A percentile compares a stretch with the other conserved stretches of the same genome.
phyloP scores from a whole-genome alignment of 352 stramenopile genomes.

The Pythium graminicola region DNA sequence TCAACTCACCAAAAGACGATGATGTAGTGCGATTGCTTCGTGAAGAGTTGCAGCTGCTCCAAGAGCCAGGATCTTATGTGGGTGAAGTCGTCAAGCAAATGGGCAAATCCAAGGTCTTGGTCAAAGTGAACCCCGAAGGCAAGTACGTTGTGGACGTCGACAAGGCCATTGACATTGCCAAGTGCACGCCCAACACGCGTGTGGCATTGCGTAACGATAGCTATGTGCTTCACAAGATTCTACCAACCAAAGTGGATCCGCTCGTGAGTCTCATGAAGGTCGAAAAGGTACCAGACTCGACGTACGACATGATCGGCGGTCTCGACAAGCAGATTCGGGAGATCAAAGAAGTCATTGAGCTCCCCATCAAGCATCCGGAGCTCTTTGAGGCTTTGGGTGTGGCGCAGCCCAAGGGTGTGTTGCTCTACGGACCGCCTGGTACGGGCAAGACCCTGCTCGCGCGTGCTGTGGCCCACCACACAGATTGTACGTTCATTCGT shows the following conservation, averaged over 20 bases:
- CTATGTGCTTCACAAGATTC: conserved; percentile 99
- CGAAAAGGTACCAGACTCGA: conserved; percentile 99
- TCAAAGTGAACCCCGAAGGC: conserved; percentile 98
- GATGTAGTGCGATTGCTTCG: conserved; percentile 92
- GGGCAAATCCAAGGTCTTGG: conserved; percentile 99
- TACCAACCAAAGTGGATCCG: conserved; percentile 97
- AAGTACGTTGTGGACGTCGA: conserved; percentile 99
- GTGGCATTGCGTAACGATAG: conserved; percentile 99
- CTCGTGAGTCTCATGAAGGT: conserved; percentile 95
- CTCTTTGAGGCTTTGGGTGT: conserved; percentile 98
- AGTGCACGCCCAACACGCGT: conserved; percentile 98
- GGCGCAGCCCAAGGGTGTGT: conserved; percentile 98
- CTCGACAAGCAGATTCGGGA: conserved; percentile 98
- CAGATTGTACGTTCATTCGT: conserved; percentile 99
- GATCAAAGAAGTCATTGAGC: conserved; percentile 97
- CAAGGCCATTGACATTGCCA: conserved; percentile 93
- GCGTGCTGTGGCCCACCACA: conserved; percentile 97
- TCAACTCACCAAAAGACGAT: background rate
- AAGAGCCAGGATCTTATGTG: conserved; percentile 98
- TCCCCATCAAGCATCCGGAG: conserved; percentile 97
- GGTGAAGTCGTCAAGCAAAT: conserved; percentile 99
- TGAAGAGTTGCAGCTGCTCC: conserved; percentile 98
- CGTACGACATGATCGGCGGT: conserved; percentile 99
- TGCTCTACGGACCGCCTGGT: conserved; percentile 96
- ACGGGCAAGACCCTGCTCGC: conserved; percentile 97